Percentiles rank a stretch among this genome's conserved stretches.
Evolutionary conservation across 371 early-diverging fungal genomes (phyloP).

Genomic region (Rhizomucor pusillus): DNA sequence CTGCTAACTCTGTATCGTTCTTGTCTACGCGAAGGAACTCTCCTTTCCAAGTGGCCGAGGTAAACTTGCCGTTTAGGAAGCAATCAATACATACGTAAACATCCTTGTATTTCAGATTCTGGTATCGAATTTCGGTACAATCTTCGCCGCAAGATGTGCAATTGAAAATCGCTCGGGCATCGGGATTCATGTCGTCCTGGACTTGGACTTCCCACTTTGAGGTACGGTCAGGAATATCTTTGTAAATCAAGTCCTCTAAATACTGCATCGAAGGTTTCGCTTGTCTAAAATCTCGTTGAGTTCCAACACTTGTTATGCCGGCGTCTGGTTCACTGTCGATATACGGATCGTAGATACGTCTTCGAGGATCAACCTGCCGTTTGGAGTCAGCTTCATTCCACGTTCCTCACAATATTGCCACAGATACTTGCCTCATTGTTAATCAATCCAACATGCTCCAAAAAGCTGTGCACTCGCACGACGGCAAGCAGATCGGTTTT

Average conservation of each 20-base stretch:
- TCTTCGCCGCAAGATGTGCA: conserved; percentile 33
- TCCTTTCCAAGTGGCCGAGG: conserved; percentile 30
- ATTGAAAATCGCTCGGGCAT: conserved; percentile 21
- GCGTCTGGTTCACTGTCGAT: conserved; percentile 39
- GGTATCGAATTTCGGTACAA: conserved; percentile 41
- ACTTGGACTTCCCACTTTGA: conserved; percentile 24
- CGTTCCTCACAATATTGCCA: too few species aligned
- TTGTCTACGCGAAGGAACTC: conserved; percentile 44
- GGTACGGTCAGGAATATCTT: conserved; percentile 1
- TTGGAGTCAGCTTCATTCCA: neutral
- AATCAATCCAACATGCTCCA: conserved; percentile 97
- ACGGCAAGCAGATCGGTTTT: conserved; percentile 93
- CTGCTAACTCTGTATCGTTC: conserved; percentile 15
- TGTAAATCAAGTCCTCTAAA: conserved; percentile 28
- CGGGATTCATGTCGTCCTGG: conserved; percentile 31
- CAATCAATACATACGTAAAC: conserved; percentile 38
- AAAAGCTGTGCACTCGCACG: conserved; percentile 92
- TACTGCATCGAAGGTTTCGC: conserved; percentile 23
- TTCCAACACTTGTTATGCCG: conserved; percentile 15
- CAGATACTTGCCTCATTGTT: conserved; percentile 83
- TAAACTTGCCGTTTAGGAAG: conserved; percentile 42
- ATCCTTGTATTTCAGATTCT: conserved; percentile 30
- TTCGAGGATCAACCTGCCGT: conserved; percentile 38
- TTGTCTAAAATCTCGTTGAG: conserved; percentile 29
- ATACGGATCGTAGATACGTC: conserved; percentile 37